phyloP scores from a whole-genome alignment of 768 basidiomycete genomes.

The button mushroom (Agaricus bisporus) region DNA sequence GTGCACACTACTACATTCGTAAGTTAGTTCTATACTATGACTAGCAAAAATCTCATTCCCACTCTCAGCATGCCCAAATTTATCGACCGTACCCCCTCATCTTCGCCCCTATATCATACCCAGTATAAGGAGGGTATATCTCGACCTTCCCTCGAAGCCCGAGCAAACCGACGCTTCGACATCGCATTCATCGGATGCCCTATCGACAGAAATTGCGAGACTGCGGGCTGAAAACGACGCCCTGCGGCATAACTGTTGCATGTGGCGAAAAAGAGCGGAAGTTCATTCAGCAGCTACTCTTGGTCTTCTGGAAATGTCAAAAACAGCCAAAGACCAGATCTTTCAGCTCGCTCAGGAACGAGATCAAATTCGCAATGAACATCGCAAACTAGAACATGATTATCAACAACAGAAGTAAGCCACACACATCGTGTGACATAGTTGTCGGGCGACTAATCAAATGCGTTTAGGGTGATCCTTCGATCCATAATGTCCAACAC shows the following conservation, averaged over 20 bases:
- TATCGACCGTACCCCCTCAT: constrained; percentile 45
- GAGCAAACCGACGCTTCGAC: constrained; percentile 8
- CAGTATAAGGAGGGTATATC: constrained; percentile 48
- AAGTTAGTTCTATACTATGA: constrained; percentile 13
- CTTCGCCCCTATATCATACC: constrained; percentile 54
- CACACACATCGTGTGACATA: not conserved
- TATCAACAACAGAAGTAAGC: constrained; percentile 18
- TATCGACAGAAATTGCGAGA: constrained; percentile 30
- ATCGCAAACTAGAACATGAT: constrained; percentile 17
- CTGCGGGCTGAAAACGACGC: constrained; percentile 38
- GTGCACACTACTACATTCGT: constrained; percentile 51
- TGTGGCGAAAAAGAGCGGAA: constrained; percentile 46
- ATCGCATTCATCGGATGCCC: constrained; percentile 7
- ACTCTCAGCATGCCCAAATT: constrained; percentile 38
- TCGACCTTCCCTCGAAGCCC: constrained; percentile 28
- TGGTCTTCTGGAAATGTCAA: constrained; percentile 37
- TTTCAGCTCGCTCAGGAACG: constrained; percentile 31
- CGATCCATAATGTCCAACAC: not conserved
- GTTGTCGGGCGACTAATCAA: not conserved
- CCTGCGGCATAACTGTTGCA: constrained; percentile 33
- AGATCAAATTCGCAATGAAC: constrained; percentile 22
- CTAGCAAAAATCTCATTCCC: not conserved
- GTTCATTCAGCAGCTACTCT: constrained; percentile 42
- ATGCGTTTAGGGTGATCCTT: not conserved
- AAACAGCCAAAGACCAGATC: constrained; percentile 34